These are phyloP conservation scores for Paraconiothyrium sp. DNA, from an alignment of 2,329 filamentous ascomycete genomes.

Conservation along the genomic window DNA sequence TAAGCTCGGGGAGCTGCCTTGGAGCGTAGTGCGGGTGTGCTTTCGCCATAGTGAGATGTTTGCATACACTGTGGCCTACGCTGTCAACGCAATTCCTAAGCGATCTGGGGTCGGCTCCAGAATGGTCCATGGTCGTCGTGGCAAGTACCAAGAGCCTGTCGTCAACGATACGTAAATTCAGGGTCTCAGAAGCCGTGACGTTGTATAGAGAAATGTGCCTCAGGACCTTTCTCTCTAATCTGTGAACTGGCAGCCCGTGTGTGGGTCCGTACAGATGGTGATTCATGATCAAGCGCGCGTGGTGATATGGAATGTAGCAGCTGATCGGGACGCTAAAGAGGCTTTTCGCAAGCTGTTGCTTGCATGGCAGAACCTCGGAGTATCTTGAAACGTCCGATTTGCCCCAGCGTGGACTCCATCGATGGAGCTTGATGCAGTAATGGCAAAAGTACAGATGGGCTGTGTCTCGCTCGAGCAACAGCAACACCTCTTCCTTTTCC, in stretches of 20 bases:
- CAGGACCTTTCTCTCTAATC: conserved; percentile 16
- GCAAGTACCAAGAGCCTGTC: conserved; percentile 28
- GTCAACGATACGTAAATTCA: conserved; percentile 27
- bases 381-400: conserved; percentile 13
- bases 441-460: conserved; percentile 28
- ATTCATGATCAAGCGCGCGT: conserved; percentile 35
- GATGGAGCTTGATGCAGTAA: conserved; percentile 30
- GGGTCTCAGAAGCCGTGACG: conserved; percentile 15
- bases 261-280: conserved; percentile 28
- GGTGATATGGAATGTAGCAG: conserved; percentile 21
- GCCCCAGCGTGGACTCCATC: conserved; percentile 28
- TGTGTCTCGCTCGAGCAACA: conserved; percentile 27
- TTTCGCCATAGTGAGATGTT: conserved; percentile 17
- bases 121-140: conserved; percentile 22
- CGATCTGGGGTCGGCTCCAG: conserved; percentile 17
- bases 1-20: conserved; percentile 25
- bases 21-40: conserved; percentile 1
- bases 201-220: not conserved
- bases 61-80: conserved; percentile 17
- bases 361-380: conserved; percentile 20
- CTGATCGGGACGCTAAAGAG: not conserved
- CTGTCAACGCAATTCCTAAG: conserved; percentile 24
- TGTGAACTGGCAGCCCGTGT: conserved; percentile 24
- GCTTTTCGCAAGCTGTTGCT: not conserved
- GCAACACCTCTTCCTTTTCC: conserved; percentile 27